phyloP scores from a whole-genome alignment of 2,329 filamentous ascomycete species.

The Fusarium temperatum region DNA sequence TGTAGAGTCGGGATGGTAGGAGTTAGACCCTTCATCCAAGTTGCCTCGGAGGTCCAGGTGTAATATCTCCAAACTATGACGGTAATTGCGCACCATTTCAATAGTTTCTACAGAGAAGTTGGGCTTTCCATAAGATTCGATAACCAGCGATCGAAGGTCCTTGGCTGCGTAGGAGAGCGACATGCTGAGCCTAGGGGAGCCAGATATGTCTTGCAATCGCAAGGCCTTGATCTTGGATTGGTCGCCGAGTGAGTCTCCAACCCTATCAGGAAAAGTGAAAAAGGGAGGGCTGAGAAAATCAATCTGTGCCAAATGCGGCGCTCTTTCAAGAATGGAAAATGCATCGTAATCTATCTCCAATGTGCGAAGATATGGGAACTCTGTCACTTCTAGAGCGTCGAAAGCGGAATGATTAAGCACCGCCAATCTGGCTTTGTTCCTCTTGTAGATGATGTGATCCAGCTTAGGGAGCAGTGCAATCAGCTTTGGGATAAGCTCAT shows the following conservation, averaged over 20 bases:
- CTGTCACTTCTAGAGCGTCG: not conserved
- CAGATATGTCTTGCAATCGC: accelerated
- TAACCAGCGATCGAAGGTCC: not conserved
- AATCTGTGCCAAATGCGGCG: not conserved
- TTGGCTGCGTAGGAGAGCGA: not conserved
- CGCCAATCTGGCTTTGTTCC: accelerated
- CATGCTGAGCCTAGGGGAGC: accelerated
- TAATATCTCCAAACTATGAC: not conserved
- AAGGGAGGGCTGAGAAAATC: not conserved
- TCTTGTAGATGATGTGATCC: not conserved
- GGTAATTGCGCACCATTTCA: not conserved
- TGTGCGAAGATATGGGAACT: not conserved
- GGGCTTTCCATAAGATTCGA: not conserved
- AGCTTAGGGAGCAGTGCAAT: not conserved
- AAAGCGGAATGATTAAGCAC: accelerated
- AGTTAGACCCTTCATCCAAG: no score
- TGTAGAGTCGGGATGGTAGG: not conserved
- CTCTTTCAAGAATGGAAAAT: not conserved
- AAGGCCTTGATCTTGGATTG: not conserved
- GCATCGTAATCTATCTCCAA: accelerated
- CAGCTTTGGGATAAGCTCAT: not conserved
- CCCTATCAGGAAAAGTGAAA: no score
- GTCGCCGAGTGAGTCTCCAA: no score
- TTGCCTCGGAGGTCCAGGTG: not conserved
- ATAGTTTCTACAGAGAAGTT: not conserved